Evolutionary conservation across 257 asterid species (phyloP).

Genomic region (Osmanthus fragrans): DNA sequence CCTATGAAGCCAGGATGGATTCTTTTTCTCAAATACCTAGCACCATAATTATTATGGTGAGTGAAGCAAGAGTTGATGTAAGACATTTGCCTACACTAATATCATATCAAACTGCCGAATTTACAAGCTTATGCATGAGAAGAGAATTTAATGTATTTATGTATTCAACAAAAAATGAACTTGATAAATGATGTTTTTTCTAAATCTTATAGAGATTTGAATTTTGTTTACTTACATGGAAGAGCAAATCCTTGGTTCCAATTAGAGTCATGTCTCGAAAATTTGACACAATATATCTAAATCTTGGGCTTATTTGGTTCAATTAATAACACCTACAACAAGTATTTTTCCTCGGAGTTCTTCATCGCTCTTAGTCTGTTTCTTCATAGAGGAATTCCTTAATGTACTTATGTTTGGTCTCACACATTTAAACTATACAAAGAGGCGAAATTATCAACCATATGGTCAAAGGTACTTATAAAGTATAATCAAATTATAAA

Average conservation of each 20-base stretch:
- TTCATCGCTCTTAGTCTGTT: not conserved
- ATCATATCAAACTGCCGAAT: not conserved
- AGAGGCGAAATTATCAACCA: not conserved
- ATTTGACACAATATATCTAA: not conserved
- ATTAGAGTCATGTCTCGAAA: not conserved
- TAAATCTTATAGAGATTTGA: not conserved
- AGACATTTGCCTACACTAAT: not conserved
- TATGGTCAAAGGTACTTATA: not conserved
- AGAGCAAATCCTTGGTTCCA: not conserved
- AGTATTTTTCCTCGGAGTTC: not conserved
- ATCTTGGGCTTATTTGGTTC: not conserved
- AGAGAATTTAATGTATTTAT: not conserved
- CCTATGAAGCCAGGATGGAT: not conserved
- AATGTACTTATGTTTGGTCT: not conserved
- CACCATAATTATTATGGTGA: not conserved
- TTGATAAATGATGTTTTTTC: not conserved
- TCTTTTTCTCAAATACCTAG: not conserved
- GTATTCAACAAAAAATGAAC: not conserved
- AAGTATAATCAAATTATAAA: not conserved
- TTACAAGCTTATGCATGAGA: not conserved
- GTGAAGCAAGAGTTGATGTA: not conserved
- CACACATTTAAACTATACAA: not conserved
- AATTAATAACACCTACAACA: not conserved
- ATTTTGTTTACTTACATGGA: not conserved
- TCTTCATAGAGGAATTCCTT: not conserved